phyloP scores from a whole-genome alignment of 441 rosid genomes.

The Eugenia klotzschiana region DNA sequence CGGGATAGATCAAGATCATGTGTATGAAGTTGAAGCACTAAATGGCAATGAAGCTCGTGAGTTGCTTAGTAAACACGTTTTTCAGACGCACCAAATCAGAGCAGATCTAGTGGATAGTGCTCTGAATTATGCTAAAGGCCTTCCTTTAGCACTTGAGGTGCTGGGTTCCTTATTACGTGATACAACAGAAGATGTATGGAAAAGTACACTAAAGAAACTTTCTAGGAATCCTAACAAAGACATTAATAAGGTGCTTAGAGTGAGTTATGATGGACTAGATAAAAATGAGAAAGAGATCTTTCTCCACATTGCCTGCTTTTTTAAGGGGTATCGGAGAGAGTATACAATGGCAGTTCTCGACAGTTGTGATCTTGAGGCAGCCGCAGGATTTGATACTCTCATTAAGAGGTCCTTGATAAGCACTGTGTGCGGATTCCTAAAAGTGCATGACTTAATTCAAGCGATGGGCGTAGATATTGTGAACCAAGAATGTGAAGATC shows the following conservation, averaged over 20 bases:
- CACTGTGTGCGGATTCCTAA: fast-evolving
- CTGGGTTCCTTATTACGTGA: neutral
- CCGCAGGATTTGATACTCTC: neutral
- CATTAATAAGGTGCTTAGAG: neutral
- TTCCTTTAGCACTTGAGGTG: neutral
- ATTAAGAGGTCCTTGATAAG: neutral
- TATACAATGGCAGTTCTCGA: neutral
- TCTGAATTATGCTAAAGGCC: neutral
- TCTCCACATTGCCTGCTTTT: neutral
- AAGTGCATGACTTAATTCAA: neutral
- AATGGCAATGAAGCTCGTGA: fast-evolving
- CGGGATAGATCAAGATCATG: neutral
- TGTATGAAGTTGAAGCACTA: neutral
- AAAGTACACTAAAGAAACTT: neutral
- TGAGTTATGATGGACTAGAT: neutral
- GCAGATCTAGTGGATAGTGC: neutral
- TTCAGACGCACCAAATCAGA: neutral
- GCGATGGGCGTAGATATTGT: neutral
- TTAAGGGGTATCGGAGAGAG: neutral
- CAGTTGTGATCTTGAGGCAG: neutral
- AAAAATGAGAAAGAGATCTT: neutral
- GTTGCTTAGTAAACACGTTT: neutral
- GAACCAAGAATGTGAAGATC: neutral
- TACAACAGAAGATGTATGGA: neutral
- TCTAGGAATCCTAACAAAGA: fast-evolving